Conservation (phyloP, 169 alveolate genomes). For the Eimeria tenella region DNA sequence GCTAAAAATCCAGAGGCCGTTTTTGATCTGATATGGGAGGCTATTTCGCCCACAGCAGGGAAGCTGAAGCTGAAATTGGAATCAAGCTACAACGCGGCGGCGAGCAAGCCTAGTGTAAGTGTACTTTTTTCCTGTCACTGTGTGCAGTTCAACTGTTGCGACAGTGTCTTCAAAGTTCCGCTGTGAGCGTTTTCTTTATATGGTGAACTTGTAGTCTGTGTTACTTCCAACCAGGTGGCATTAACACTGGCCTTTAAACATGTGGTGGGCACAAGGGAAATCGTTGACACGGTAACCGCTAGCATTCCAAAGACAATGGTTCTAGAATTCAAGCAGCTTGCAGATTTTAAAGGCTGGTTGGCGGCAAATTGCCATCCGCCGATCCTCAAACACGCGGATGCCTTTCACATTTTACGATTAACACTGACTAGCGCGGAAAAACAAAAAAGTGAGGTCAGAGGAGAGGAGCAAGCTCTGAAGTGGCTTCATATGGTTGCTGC, state of each 20-base stretch:
- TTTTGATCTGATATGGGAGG: conserved; percentile 56
- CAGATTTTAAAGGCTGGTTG: conserved; percentile 47
- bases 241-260: not conserved
- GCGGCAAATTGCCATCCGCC: conserved; percentile 59
- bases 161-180: not conserved
- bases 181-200: not conserved
- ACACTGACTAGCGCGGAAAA: not conserved
- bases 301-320: conserved; percentile 26
- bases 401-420: conserved; percentile 4
- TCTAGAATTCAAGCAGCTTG: not conserved
- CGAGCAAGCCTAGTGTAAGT: conserved; percentile 60
- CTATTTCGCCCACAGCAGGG: conserved; percentile 55
- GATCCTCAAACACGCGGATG: conserved; percentile 5
- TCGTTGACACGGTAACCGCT: conserved; percentile 49
- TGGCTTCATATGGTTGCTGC: conserved; percentile 52
- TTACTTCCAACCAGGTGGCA: not conserved
- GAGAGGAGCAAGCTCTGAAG: conserved; percentile 45
- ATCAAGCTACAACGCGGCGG: conserved; percentile 59
- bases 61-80: conserved; percentile 36
- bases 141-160: not conserved
- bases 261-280: conserved; percentile 55
- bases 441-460: conserved; percentile 17
- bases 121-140: not conserved
- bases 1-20: conserved; percentile 44
- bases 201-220: not conserved